phyloP scores from a whole-genome alignment of 2,329 filamentous ascomycete genomes.

The Pyrenophora seminiperda region DNA sequence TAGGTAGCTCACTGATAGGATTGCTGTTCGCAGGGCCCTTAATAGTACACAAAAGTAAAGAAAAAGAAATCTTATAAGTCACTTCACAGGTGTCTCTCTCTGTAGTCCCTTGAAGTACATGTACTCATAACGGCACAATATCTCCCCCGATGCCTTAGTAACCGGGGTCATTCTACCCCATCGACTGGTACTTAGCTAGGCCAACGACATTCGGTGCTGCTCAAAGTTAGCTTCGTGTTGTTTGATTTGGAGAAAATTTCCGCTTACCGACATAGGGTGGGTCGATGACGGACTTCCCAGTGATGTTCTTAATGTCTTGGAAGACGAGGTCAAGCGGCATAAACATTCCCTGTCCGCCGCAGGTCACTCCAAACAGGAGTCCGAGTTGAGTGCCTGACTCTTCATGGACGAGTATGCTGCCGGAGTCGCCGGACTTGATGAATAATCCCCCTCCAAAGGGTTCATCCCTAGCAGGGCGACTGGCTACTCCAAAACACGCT shows the following conservation, averaged over 20 bases:
- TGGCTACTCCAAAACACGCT: background rate
- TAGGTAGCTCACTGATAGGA: no score
- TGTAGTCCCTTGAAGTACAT: no score
- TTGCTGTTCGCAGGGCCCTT: no score
- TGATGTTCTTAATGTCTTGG: background rate
- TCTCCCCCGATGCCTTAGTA: no score
- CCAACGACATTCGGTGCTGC: background rate
- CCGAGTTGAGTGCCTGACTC: background rate
- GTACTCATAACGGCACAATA: no score
- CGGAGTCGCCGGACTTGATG: background rate
- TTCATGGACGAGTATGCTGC: background rate
- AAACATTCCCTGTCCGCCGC: background rate
- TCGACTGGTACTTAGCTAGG: background rate
- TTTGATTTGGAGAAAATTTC: background rate
- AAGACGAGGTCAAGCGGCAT: background rate
- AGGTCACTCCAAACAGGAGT: background rate
- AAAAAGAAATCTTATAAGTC: no score
- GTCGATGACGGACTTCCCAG: background rate
- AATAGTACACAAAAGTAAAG: no score
- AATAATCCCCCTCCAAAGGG: no score
- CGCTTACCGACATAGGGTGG: background rate
- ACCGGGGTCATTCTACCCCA: no score
- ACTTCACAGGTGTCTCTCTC: no score
- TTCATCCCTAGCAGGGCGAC: rapidly evolving
- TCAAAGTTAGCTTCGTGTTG: background rate